These are phyloP conservation scores for Septoria petroselini DNA, from an alignment of 2,329 filamentous ascomycete species.

Conservation along the genomic window DNA sequence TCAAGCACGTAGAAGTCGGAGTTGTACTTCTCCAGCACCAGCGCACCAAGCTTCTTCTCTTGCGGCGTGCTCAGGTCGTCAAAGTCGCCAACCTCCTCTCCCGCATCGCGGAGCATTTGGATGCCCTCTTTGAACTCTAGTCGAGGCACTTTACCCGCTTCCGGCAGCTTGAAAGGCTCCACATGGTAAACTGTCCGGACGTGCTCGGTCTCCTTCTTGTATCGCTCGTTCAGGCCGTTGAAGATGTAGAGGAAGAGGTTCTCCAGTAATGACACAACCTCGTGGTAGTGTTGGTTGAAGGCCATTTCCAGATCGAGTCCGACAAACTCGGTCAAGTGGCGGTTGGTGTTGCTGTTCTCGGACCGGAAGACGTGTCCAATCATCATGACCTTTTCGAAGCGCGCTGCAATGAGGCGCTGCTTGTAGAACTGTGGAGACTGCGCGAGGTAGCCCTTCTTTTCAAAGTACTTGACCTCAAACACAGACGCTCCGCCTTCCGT, in stretches of 20 bases:
- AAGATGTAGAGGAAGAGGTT: conserved; percentile 76
- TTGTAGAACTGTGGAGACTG: conserved; percentile 86
- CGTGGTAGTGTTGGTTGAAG: conserved; percentile 73
- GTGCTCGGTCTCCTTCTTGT: conserved; percentile 68
- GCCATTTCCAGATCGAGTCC: conserved; percentile 90
- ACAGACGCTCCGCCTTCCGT: conserved; percentile 93
- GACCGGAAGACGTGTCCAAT: conserved; percentile 80
- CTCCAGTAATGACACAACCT: conserved; percentile 70
- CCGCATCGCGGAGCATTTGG: conserved; percentile 71
- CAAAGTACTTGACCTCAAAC: conserved; percentile 87
- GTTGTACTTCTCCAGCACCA: conserved; percentile 83
- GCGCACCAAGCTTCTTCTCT: conserved; percentile 81
- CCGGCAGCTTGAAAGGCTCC: conserved; percentile 72
- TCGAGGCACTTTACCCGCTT: conserved; percentile 69
- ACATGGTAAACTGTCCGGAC: conserved; percentile 73
- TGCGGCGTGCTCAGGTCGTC: conserved; percentile 78
- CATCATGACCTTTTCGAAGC: conserved; percentile 73
- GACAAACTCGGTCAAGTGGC: conserved; percentile 85
- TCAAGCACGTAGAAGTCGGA: conserved; percentile 97
- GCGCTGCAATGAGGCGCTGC: conserved; percentile 78
- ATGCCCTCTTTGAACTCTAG: conserved; percentile 77
- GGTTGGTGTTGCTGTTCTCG: conserved; percentile 80
- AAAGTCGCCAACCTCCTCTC: conserved; percentile 70
- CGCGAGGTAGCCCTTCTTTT: conserved; percentile 73
- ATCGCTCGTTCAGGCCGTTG: conserved; percentile 65